These are phyloP conservation scores for Sophora flavescens DNA, from an alignment of 306 rosid genomes.

Conservation along the genomic window DNA sequence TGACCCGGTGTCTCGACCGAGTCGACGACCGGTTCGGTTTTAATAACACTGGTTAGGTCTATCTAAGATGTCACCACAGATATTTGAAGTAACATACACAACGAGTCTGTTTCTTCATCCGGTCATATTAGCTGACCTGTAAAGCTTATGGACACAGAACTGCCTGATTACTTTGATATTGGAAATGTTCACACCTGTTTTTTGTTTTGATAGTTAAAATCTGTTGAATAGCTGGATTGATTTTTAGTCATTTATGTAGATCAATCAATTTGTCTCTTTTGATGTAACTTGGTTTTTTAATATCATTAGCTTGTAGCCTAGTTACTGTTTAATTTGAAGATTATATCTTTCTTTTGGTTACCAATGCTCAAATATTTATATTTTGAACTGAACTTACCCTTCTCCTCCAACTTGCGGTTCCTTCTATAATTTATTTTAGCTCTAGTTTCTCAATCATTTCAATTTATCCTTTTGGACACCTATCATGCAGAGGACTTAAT, in stretches of 20 bases:
- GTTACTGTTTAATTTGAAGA: conserved; percentile 20
- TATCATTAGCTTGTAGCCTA: background rate
- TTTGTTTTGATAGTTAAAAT: conserved; percentile 36
- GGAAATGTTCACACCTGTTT: background rate
- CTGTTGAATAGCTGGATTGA: conserved; percentile 17
- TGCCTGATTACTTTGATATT: conserved; percentile 24
- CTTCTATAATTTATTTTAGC: conserved; percentile 4
- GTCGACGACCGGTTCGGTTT: too few species aligned
- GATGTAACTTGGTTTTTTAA: conserved; percentile 1
- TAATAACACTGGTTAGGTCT: too few species aligned
- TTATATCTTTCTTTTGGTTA: conserved; percentile 12
- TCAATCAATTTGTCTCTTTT: conserved; percentile 30
- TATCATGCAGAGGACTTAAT: background rate
- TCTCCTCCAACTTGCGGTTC: background rate
- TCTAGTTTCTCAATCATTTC: conserved; percentile 29
- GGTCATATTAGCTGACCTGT: background rate
- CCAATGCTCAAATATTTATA: conserved; percentile 6
- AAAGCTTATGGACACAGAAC: conserved; percentile 2
- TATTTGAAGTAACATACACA: background rate
- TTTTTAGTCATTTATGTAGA: conserved; percentile 6
- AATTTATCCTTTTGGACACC: conserved; percentile 4
- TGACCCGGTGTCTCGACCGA: too few species aligned
- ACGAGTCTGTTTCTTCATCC: background rate
- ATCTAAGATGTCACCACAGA: background rate
- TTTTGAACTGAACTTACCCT: conserved; percentile 19